Percentiles rank a stretch among this genome's conserved stretches.
Conservation (phyloP, 768 basidiomycete species). For the Phallus indusiatus region DNA sequence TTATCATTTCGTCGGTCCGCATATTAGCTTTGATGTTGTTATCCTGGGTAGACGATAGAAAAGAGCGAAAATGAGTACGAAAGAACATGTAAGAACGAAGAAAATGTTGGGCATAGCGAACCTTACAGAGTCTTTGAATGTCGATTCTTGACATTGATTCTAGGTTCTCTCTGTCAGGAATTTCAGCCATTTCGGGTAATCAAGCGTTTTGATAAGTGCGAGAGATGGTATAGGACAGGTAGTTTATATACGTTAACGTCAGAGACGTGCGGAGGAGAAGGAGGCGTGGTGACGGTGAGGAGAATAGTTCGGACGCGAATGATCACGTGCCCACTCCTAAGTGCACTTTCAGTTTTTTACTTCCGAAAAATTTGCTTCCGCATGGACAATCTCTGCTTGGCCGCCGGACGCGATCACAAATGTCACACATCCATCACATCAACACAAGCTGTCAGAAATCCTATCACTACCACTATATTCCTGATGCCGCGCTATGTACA, state of each 20-base stretch:
- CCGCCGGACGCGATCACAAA: no score
- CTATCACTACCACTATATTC: no score
- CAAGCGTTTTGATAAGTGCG: background rate
- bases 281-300: background rate
- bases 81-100: background rate
- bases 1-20: conserved; percentile 71
- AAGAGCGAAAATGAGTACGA: background rate
- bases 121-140: conserved; percentile 57
- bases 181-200: background rate
- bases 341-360: no score
- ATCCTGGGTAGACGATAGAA: conserved; percentile 41
- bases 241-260: background rate
- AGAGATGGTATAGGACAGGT: background rate
- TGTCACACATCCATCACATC: no score
- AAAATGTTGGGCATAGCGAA: conserved; percentile 16
- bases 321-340: background rate
- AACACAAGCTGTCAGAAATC: no score
- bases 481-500: no score
- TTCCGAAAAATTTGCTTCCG: background rate
- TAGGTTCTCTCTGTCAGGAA: conserved; percentile 28
- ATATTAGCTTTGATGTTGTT: conserved; percentile 76
- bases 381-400: no score
- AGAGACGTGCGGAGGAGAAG: background rate
- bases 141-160: conserved; percentile 45
- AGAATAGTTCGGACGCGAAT: background rate